Conservation (phyloP, 2,329 filamentous ascomycete species). For the Trichoderma sp. region DNA sequence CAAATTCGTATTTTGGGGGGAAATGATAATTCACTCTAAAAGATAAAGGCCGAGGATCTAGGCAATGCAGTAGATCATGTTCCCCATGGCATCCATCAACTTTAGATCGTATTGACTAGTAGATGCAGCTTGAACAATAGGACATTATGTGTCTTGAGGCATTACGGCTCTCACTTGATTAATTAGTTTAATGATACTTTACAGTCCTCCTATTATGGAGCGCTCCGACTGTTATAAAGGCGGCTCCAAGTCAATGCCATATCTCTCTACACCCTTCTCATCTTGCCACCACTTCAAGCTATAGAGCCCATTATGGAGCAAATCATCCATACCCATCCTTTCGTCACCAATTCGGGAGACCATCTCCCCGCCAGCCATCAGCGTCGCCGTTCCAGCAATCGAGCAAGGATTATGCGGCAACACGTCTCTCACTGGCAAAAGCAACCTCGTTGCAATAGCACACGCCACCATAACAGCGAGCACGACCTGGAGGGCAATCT, state of each 20-base stretch:
- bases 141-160: not conserved
- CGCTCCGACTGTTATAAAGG: not conserved
- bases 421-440: constrained; percentile 7
- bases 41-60: too few relatives aligned
- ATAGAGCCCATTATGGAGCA: not conserved
- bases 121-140: not conserved
- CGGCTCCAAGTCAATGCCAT: constrained; percentile 17
- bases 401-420: constrained; percentile 15
- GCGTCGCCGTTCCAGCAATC: constrained; percentile 3
- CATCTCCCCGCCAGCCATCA: constrained; percentile 9
- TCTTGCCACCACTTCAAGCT: constrained; percentile 18
- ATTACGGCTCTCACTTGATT: not conserved
- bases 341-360: not conserved
- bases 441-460: constrained; percentile 10
- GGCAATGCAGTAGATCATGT: too few relatives aligned
- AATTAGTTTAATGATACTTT: not conserved
- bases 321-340: not conserved
- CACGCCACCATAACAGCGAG: constrained; percentile 7
- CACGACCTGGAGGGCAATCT: constrained; percentile 12
- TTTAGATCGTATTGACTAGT: not conserved
- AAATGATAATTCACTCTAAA: too few relatives aligned
- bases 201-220: not conserved
- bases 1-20: too few relatives aligned
- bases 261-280: constrained; percentile 3
- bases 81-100: too few relatives aligned